A percentile compares a stretch with the other conserved stretches of the same genome.
phyloP scores from a whole-genome alignment of 1,284 basidiomycete genomes.

The Gomphus bonarii region DNA sequence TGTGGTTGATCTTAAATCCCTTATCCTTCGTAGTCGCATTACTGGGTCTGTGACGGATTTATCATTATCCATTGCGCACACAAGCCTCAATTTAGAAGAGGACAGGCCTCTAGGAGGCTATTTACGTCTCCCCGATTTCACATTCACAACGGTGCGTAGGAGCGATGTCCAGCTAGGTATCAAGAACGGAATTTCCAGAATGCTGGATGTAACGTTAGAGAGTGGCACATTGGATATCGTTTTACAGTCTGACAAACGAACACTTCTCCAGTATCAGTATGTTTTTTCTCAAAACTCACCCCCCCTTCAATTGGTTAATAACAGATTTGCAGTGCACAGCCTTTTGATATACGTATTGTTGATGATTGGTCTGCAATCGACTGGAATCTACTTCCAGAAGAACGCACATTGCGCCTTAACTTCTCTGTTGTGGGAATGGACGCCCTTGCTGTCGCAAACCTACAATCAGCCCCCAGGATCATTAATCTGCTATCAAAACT shows the following conservation, averaged over 20 bases:
- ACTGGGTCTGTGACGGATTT: constrained; percentile 49
- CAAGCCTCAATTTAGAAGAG: constrained; percentile 22
- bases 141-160: constrained; percentile 66
- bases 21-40: constrained; percentile 49
- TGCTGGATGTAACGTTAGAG: constrained; percentile 69
- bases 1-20: constrained; percentile 52
- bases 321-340: constrained; percentile 51
- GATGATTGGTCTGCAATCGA: constrained; percentile 72
- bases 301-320: background rate
- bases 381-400: constrained; percentile 28
- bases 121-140: constrained; percentile 55
- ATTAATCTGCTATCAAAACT: constrained; percentile 66
- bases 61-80: constrained; percentile 52
- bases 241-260: constrained; percentile 70
- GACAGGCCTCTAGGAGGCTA: constrained; percentile 57
- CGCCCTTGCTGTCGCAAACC: constrained; percentile 60
- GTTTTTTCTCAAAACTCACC: constrained; percentile 6
- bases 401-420: constrained; percentile 58
- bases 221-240: constrained; percentile 60
- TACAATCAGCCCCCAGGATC: constrained; percentile 65
- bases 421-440: constrained; percentile 70
- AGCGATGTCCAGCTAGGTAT: constrained; percentile 27
- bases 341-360: constrained; percentile 61
- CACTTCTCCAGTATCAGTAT: constrained; percentile 70
- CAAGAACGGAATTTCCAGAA: constrained; percentile 29